Evolutionary conservation across 139 green algal species (phyloP).

Genomic region (Edaphochlamys debaryana): DNA sequence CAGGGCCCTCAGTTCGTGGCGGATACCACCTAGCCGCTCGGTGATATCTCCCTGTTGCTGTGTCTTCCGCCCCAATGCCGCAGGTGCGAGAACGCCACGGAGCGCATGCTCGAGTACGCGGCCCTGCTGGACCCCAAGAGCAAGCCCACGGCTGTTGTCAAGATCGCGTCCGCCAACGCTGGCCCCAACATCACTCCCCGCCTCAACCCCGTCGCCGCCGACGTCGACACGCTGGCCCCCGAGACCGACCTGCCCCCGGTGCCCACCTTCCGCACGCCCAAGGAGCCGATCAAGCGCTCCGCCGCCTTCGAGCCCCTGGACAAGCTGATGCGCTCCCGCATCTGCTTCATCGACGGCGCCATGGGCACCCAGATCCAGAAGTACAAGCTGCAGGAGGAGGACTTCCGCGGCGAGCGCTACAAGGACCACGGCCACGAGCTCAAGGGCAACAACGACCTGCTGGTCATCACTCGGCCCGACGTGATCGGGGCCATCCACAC

Average conservation of each 20-base stretch:
- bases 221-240: constrained; percentile 58
- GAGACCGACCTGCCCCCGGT: constrained; percentile 61
- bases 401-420: constrained; percentile 88
- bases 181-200: constrained; percentile 50
- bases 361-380: constrained; percentile 95
- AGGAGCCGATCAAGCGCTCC: background rate
- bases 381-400: constrained; percentile 90
- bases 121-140: constrained; percentile 92
- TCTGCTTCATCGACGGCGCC: constrained; percentile 96
- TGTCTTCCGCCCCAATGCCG: background rate
- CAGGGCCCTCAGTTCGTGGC: no score
- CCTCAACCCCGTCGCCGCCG: constrained; percentile 65
- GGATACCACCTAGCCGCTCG: no score
- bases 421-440: constrained; percentile 88
- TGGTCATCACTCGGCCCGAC: constrained; percentile 95
- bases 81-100: constrained; percentile 93
- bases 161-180: constrained; percentile 41
- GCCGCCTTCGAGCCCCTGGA: constrained; percentile 63
- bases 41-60: background rate
- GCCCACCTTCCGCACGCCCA: constrained; percentile 61
- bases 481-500: constrained; percentile 95
- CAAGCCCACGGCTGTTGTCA: constrained; percentile 86
- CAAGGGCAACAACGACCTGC: constrained; percentile 98
- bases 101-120: constrained; percentile 95
- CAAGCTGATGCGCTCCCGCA: constrained; percentile 88